These are phyloP conservation scores for Cercospora sp. DNA, from an alignment of 2,329 filamentous ascomycete species.

Conservation along the genomic window DNA sequence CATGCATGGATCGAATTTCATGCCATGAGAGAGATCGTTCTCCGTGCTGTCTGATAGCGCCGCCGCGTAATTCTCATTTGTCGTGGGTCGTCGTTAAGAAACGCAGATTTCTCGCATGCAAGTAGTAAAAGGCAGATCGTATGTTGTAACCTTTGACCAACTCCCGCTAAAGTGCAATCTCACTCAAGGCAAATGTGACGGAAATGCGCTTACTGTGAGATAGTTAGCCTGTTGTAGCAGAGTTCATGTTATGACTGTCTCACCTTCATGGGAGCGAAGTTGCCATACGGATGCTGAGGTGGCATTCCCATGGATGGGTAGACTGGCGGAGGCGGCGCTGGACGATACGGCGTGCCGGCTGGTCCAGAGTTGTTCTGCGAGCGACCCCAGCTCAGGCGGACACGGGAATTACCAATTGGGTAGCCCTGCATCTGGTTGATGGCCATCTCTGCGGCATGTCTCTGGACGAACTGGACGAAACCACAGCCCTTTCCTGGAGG, in stretches of 20 bases:
- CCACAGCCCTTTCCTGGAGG: conserved; percentile 98
- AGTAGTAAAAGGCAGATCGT: conserved; percentile 33
- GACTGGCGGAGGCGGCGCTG: conserved; percentile 78
- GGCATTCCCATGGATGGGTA: conserved; percentile 68
- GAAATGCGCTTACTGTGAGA: conserved; percentile 39
- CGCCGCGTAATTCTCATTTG: conserved; percentile 22
- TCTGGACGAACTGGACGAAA: conserved; percentile 98
- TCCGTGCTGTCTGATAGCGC: conserved; percentile 28
- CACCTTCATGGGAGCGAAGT: conserved; percentile 69
- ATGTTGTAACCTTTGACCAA: conserved; percentile 36
- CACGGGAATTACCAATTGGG: conserved; percentile 96
- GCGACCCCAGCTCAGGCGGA: conserved; percentile 95
- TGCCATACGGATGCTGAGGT: conserved; percentile 63
- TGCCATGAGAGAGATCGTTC: conserved; percentile 31
- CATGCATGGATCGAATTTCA: conserved; percentile 23
- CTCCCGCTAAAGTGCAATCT: conserved; percentile 46
- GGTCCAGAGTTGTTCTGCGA: conserved; percentile 98
- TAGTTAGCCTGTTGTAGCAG: conserved; percentile 18
- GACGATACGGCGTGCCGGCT: conserved; percentile 94
- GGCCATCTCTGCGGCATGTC: conserved; percentile 98
- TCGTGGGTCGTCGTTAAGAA: conserved; percentile 34
- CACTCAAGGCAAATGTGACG: conserved; percentile 43
- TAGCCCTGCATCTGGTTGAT: conserved; percentile 99
- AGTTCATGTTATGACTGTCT: background rate
- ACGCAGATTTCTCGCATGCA: conserved; percentile 31